A percentile compares a stretch with the other conserved stretches of the same genome.
phyloP scores from a whole-genome alignment of 2,329 filamentous ascomycete genomes.

The Aspergillus neoniger region DNA sequence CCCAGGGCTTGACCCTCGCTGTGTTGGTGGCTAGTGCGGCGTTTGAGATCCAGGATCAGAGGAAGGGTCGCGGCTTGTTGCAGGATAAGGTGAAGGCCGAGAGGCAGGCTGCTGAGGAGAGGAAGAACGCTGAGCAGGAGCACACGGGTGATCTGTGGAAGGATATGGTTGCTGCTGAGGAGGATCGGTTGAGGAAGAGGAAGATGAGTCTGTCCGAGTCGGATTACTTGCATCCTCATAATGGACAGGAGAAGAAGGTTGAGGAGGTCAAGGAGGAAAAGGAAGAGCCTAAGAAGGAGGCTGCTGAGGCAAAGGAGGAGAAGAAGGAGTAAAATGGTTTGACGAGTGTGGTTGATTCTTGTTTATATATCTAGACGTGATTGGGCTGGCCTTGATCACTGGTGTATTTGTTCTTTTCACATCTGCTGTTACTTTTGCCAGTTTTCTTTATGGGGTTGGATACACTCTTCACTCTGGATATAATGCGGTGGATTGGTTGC shows the following conservation, averaged over 20 bases:
- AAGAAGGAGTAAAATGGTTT: not conserved
- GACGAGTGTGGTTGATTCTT: not conserved
- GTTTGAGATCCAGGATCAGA: conserved; percentile 74
- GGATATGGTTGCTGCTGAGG: conserved; percentile 53
- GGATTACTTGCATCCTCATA: conserved; percentile 22
- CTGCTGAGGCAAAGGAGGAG: not conserved
- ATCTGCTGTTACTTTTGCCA: too few species aligned
- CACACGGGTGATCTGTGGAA: conserved; percentile 94
- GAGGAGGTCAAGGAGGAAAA: conserved; percentile 11
- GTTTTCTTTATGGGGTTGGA: too few species aligned
- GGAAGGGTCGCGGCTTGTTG: conserved; percentile 61
- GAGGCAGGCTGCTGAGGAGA: conserved; percentile 75
- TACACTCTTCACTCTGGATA: too few species aligned
- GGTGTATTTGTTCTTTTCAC: not conserved
- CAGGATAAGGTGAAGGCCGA: conserved; percentile 64
- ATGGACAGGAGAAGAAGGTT: conserved; percentile 10
- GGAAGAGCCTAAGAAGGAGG: conserved; percentile 9
- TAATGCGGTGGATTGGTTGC: too few species aligned
- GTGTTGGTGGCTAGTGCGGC: conserved; percentile 80
- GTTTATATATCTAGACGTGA: not conserved
- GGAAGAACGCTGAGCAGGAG: conserved; percentile 58
- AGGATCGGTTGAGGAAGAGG: conserved; percentile 47
- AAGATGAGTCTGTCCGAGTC: conserved; percentile 40
- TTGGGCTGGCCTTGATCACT: not conserved
- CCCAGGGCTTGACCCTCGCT: conserved; percentile 82